Conservation (phyloP, 768 basidiomycete species). For the Lentinula raphanica region DNA sequence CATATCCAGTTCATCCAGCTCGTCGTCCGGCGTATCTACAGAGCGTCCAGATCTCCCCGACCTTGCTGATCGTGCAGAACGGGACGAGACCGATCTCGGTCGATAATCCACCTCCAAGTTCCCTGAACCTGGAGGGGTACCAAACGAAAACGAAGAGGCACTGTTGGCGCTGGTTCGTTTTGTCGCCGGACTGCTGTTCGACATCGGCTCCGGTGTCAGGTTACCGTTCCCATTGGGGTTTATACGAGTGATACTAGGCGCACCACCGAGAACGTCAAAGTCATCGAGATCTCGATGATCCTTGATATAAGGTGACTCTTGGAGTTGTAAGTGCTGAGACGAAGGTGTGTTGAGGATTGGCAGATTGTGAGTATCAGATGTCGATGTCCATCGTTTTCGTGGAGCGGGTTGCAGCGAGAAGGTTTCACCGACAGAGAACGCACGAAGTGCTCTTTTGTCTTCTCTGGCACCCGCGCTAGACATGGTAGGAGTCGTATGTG, state of each 20-base stretch:
- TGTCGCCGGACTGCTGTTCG: background rate
- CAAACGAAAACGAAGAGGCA: constrained; percentile 2
- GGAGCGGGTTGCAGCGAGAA: constrained; percentile 31
- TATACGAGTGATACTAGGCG: background rate
- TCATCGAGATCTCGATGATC: constrained; percentile 2
- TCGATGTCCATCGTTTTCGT: constrained; percentile 15
- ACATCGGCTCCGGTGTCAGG: background rate
- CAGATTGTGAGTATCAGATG: background rate
- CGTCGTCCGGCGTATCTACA: constrained; percentile 2
- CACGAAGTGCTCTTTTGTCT: constrained; percentile 24
- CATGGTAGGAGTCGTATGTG: background rate
- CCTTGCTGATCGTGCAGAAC: background rate
- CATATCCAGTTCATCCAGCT: background rate
- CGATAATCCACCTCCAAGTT: background rate
- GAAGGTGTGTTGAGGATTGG: background rate
- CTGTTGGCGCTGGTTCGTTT: background rate
- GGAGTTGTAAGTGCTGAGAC: background rate
- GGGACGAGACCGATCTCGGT: background rate
- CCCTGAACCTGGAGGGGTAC: constrained; percentile 3
- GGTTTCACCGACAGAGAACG: constrained; percentile 20
- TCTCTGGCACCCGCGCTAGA: background rate
- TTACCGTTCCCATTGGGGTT: background rate
- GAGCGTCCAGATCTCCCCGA: background rate
- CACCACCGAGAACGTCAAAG: constrained; percentile 5
- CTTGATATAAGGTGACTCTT: constrained; percentile 2